phyloP scores from a whole-genome alignment of 345 rosid genomes.

The Cardamine resedifolia region DNA sequence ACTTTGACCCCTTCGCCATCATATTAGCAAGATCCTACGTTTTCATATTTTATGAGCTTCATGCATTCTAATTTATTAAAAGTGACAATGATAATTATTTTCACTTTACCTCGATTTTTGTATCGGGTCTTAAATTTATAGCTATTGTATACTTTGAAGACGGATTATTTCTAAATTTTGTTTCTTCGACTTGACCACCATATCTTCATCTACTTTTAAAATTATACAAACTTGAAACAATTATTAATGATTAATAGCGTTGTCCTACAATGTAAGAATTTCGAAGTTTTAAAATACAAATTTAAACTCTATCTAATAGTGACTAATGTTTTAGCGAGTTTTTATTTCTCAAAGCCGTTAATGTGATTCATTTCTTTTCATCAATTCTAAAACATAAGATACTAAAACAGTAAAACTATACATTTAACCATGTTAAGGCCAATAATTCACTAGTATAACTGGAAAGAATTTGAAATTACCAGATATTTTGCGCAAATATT shows the following conservation, averaged over 20 bases:
- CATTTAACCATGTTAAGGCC: not conserved
- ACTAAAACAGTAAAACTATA: too few species aligned
- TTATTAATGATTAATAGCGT: not conserved
- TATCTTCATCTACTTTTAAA: conserved; percentile 10
- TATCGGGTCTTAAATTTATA: conserved; percentile 46
- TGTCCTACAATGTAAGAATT: too few species aligned
- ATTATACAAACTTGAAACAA: not conserved
- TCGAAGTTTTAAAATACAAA: not conserved
- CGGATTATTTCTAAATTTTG: not conserved
- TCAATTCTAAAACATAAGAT: not conserved
- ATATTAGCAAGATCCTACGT: conserved; percentile 42
- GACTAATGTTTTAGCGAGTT: not conserved
- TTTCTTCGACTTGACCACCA: conserved; percentile 8
- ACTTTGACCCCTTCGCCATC: conserved; percentile 42
- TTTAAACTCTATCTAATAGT: not conserved
- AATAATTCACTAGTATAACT: not conserved
- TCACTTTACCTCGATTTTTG: conserved; percentile 45
- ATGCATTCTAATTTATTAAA: not conserved
- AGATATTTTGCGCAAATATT: conserved; percentile 45
- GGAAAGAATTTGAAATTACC: conserved; percentile 39
- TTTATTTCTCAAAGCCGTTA: not conserved
- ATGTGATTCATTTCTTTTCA: not conserved
- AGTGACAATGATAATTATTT: not conserved
- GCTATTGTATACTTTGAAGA: conserved; percentile 28
- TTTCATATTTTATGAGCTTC: not conserved